Evolutionary conservation across 345 rosid genomes (phyloP).

Genomic region (thale cress (Arabidopsis thaliana)): TAIR10.1 NC_003071.7:9946001-9946500

Average conservation of each 20-base stretch:
- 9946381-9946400: too few species aligned
- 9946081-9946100: slow-evolving; percentile 7
- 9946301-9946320: not conserved
- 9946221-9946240: slow-evolving; percentile 29
- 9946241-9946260: not conserved
- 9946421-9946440: too few species aligned
- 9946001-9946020: slow-evolving; percentile 62
- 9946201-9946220: not conserved
- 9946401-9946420: too few species aligned
- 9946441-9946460: too few species aligned
- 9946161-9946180: slow-evolving; percentile 29
- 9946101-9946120: slow-evolving; percentile 46
- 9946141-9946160: slow-evolving; percentile 12
- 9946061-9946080: slow-evolving; percentile 4
- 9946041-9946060: slow-evolving; percentile 25
- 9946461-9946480: too few species aligned
- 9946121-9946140: slow-evolving; percentile 29
- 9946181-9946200: not conserved
- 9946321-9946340: not conserved
- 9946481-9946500: too few species aligned
- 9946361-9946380: not conserved
- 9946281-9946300: not conserved
- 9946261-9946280: not conserved
- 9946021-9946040: slow-evolving; percentile 56
- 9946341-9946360: not conserved